Evolutionary conservation across 2,329 filamentous ascomycete species (phyloP).

Genomic region (Berkeleyomyces basicola): DNA sequence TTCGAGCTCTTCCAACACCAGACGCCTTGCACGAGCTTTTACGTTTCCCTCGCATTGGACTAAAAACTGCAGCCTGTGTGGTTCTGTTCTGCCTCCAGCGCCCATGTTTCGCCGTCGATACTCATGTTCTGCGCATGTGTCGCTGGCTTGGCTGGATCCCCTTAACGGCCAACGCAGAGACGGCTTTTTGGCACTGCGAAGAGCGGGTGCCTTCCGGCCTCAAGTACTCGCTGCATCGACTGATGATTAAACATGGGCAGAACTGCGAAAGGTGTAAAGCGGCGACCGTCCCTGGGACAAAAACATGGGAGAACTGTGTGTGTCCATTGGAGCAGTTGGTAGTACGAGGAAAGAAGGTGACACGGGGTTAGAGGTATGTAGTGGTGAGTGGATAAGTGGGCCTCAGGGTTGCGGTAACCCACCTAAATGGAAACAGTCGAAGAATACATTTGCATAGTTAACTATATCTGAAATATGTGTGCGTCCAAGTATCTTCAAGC

Average conservation of each 20-base stretch:
- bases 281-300: conserved; percentile 43
- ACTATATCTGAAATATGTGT: background rate
- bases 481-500: background rate
- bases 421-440: too few relatives aligned
- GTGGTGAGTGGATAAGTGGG: background rate
- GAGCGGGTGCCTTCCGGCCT: conserved; percentile 32
- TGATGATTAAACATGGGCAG: conserved; percentile 38
- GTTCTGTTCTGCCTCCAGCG: conserved; percentile 37
- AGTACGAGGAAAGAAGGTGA: background rate
- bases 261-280: conserved; percentile 28
- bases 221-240: conserved; percentile 38
- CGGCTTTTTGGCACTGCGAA: conserved; percentile 37
- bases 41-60: conserved; percentile 35
- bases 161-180: conserved; percentile 26
- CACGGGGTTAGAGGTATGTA: too few relatives aligned
- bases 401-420: background rate
- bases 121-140: conserved; percentile 36
- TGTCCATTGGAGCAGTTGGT: background rate
- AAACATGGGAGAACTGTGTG: conserved; percentile 16
- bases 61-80: conserved; percentile 41
- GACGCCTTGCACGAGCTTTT: conserved; percentile 35
- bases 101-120: conserved; percentile 41
- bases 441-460: background rate
- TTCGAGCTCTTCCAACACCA: conserved; percentile 28
- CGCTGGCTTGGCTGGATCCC: conserved; percentile 42